Conservation (phyloP, 164 flowering plant genomes). For the Umbilicus rupestris region DNA sequence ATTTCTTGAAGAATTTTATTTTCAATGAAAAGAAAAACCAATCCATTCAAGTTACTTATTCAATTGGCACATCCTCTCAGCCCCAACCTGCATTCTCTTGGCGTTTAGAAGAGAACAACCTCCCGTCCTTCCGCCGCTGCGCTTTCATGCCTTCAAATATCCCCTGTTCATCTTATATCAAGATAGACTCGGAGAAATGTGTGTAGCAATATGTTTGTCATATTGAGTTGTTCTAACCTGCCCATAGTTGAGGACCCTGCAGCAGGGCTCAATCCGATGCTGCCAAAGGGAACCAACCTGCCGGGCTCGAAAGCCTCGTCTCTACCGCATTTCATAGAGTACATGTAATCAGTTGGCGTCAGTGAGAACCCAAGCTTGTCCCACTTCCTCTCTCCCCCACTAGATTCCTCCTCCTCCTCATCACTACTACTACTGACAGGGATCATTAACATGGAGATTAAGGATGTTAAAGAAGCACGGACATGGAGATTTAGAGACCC, state of each 20-base stretch:
- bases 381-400: constrained; percentile 24
- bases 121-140: constrained; percentile 46
- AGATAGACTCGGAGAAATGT: too few species aligned
- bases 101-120: constrained; percentile 73
- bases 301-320: constrained; percentile 28
- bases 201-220: too few species aligned
- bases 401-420: too few species aligned
- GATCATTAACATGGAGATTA: not conserved
- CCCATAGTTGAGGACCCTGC: constrained; percentile 44
- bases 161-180: constrained; percentile 55
- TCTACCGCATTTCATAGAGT: constrained; percentile 28
- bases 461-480: too few species aligned
- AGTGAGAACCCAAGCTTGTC: constrained; percentile 37
- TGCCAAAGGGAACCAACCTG: constrained; percentile 23
- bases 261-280: constrained; percentile 39
- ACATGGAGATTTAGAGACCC: too few species aligned
- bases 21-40: too few species aligned
- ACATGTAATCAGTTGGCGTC: constrained; percentile 43
- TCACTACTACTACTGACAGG: constrained; percentile 5
- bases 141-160: constrained; percentile 86
- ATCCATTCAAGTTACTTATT: too few species aligned
- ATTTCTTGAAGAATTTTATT: too few species aligned
- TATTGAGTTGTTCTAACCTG: too few species aligned
- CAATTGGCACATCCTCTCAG: constrained; percentile 85
- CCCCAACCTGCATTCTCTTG: constrained; percentile 57